These are phyloP conservation scores for Calonectria pseudoreteaudii DNA, from an alignment of 2,329 filamentous ascomycete genomes.

Conservation along the genomic window DNA sequence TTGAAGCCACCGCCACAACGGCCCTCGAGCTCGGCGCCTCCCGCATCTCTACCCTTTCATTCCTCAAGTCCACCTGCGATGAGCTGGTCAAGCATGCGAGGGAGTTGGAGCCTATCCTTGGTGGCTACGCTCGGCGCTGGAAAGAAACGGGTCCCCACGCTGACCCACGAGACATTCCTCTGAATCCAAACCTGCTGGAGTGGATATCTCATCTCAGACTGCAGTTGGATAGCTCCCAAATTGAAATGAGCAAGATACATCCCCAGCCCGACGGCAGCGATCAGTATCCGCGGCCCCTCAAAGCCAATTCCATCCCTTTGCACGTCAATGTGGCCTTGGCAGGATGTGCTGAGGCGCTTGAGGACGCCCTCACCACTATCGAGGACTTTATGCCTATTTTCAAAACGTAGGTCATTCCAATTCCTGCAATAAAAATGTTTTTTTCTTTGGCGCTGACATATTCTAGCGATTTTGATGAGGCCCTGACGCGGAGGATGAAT, in stretches of 20 bases:
- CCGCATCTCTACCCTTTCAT: constrained; percentile 30
- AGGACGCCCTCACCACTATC: not conserved
- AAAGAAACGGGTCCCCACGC: constrained; percentile 16
- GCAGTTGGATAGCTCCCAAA: not conserved
- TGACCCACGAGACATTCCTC: constrained; percentile 22
- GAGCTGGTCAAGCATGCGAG: constrained; percentile 19
- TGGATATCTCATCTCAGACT: constrained; percentile 20
- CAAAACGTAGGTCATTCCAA: constrained; percentile 28
- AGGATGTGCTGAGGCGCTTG: constrained; percentile 11
- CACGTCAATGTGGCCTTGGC: constrained; percentile 19
- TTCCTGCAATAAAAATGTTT: not conserved
- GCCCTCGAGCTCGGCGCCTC: constrained; percentile 20
- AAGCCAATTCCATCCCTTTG: constrained; percentile 24
- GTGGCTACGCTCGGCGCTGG: constrained; percentile 30
- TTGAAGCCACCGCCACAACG: constrained; percentile 4
- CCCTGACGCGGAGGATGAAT: constrained; percentile 26
- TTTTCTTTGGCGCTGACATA: not conserved
- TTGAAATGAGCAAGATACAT: constrained; percentile 1
- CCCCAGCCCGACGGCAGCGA: not conserved
- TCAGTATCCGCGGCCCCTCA: not conserved
- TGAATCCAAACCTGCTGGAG: constrained; percentile 29
- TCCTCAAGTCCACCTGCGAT: constrained; percentile 26
- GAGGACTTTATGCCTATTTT: constrained; percentile 36
- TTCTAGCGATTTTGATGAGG: constrained; percentile 36
- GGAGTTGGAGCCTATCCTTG: constrained; percentile 33